A percentile compares a stretch with the other conserved stretches of the same genome.
phyloP scores from a whole-genome alignment of 495 filamentous ascomycete genomes.

The Glonium stellatum region DNA sequence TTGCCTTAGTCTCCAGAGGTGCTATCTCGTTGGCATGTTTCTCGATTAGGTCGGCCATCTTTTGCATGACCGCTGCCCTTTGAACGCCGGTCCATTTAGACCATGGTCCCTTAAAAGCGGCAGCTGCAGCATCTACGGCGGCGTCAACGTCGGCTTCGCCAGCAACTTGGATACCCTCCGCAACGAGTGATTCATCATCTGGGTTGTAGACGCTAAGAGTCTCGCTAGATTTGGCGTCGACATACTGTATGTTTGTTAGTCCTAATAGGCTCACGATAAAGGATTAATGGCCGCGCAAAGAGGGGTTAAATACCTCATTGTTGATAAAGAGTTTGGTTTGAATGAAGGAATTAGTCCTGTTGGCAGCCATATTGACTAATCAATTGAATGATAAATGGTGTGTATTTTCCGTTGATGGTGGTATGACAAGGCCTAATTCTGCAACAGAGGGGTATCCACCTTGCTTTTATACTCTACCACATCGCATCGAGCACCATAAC shows the following conservation, averaged over 20 bases:
- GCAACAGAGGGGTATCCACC: too few relatives aligned
- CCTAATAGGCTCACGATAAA: neutral
- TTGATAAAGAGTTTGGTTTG: constrained; percentile 32
- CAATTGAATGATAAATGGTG: neutral
- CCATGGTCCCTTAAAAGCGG: constrained; percentile 27
- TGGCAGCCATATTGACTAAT: neutral
- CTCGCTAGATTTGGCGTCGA: constrained; percentile 25
- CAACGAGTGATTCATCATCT: constrained; percentile 23
- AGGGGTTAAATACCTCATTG: constrained; percentile 25
- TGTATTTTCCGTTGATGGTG: too few relatives aligned
- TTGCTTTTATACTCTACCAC: too few relatives aligned
- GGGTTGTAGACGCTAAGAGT: constrained; percentile 24
- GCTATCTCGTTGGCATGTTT: constrained; percentile 18
- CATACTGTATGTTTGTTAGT: constrained; percentile 18
- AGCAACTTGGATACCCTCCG: constrained; percentile 24
- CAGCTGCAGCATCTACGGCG: constrained; percentile 24
- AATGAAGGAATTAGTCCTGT: constrained; percentile 2
- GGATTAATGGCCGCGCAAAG: neutral
- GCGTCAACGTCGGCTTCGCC: constrained; percentile 27
- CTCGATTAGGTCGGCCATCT: constrained; percentile 27
- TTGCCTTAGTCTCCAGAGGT: constrained; percentile 16
- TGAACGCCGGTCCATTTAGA: constrained; percentile 9
- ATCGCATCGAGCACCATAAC: too few relatives aligned
- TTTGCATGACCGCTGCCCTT: constrained; percentile 18
- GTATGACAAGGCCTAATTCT: too few relatives aligned